phyloP scores from a whole-genome alignment of 768 basidiomycete species.

The Mycena haematopus region DNA sequence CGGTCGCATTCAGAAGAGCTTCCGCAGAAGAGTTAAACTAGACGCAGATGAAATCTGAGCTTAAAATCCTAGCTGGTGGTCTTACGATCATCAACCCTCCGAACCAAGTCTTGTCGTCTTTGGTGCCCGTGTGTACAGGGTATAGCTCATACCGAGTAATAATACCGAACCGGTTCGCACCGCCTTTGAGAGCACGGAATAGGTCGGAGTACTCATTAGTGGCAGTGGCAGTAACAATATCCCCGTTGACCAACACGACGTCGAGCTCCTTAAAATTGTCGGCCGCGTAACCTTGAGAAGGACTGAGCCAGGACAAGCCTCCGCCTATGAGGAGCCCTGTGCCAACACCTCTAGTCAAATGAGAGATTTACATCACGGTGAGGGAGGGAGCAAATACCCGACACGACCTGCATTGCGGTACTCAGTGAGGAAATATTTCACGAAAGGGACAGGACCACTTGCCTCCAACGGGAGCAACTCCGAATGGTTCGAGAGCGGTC shows the following conservation, averaged over 20 bases:
- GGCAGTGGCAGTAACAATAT: constrained; percentile 47
- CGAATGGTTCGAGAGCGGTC: constrained; percentile 41
- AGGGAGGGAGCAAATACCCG: constrained; percentile 10
- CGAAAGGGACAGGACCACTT: not conserved
- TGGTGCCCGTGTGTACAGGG: constrained; percentile 47
- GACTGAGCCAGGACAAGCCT: constrained; percentile 47
- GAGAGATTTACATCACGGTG: not conserved
- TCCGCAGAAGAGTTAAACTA: constrained; percentile 42
- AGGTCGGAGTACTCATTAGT: constrained; percentile 49
- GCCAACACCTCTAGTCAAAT: constrained; percentile 43
- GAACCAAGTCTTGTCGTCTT: constrained; percentile 44
- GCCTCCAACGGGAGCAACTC: constrained; percentile 52
- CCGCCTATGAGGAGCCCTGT: constrained; percentile 53
- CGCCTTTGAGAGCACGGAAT: constrained; percentile 52
- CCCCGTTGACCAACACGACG: constrained; percentile 49
- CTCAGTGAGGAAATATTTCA: not conserved
- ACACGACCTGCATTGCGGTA: constrained; percentile 18
- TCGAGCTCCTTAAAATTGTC: constrained; percentile 47
- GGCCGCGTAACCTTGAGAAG: constrained; percentile 47
- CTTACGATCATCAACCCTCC: constrained; percentile 47
- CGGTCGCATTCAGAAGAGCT: constrained; percentile 44
- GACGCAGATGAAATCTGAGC: not conserved
- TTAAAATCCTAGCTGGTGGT: not conserved
- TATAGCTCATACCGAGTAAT: constrained; percentile 50
- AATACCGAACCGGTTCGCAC: constrained; percentile 53